Base-by-base conservation (phyloP, 1,284 basidiomycete species). In the Neolentinus lepideus region DNA sequence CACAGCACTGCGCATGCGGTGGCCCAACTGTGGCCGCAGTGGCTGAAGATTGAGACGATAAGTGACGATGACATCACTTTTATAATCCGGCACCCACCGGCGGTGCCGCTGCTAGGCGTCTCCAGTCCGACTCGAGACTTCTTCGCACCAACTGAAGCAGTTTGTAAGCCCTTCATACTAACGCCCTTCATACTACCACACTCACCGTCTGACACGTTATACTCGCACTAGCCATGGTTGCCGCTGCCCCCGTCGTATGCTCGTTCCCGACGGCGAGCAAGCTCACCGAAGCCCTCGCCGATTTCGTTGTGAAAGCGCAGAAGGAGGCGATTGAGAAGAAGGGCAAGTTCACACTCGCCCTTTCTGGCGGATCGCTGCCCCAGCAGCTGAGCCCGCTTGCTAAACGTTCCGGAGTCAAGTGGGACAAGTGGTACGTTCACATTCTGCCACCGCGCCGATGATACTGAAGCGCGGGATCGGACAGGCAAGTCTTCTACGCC, bases 401-500 rank as follows among this genome's bases (percentile, higher is more conserved):
- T 59, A 78, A 72, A 56, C 79, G 90, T 62, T 76, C 86, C 45
- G 81, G 81, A 48, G 82, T 95, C 14, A 91, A 90, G 69, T 99
- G 97, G 95, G 88, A 95, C 69, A 92, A 93, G 71, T 99, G 95
- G 95, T 94, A 64, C 61, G 81, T 76, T 25, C 6, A 24, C 43
- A 22, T 50, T 35, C 19, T 56, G 36, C 51, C 47, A 27, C 8
- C 54, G 58, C 61, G 56, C n/a, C 47, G 56, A 52, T 21, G 29
- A 54, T 53, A 51, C 29, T 10, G 50, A 55, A 51, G 10, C n/a
- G 43, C 57, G 63, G 52, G 56, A 22, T 21, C 45, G 2, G 10
- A 35, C 70, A 98, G 95, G 95, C 93, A 98, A 64, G 85, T 99
- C 65, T 99, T 91, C 76, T 99, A 98, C 70, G 94, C 88, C 54